Conservation (phyloP, 2,329 filamentous ascomycete genomes). For the Curvularia sp. region DNA sequence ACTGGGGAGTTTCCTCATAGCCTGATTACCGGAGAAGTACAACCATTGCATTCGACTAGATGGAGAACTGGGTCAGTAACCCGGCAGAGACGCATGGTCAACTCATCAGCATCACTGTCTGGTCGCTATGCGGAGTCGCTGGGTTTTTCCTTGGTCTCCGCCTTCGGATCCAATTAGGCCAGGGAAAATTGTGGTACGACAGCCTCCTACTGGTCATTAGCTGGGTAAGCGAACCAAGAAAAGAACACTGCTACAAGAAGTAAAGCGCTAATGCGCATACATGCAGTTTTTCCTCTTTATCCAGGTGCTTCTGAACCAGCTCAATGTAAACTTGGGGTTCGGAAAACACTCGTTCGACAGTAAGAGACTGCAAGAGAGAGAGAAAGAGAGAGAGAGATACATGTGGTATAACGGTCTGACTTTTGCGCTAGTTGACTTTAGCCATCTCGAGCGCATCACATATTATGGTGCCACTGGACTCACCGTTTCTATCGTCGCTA, state of each 20-base stretch:
- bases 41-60: neutral
- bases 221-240: conserved; percentile 6
- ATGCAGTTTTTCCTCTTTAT: conserved; percentile 2
- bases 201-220: conserved; percentile 6
- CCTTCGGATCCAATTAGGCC: neutral
- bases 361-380: neutral
- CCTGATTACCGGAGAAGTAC: neutral
- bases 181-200: conserved; percentile 12
- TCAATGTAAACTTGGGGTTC: conserved; percentile 7
- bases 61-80: conserved; percentile 10
- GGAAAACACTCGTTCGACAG: conserved; percentile 14
- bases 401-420: neutral
- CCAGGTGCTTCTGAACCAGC: conserved; percentile 3
- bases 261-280: neutral
- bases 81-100: conserved; percentile 9
- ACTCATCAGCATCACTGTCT: conserved; percentile 4
- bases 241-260: neutral
- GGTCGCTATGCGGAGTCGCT: conserved; percentile 6
- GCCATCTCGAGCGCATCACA: conserved; percentile 10
- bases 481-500: conserved; percentile 4
- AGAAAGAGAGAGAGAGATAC: neutral
- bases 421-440: conserved; percentile 2
- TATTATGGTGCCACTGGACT: conserved; percentile 11
- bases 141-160: conserved; percentile 7
- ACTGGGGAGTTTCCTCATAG: neutral